Percentiles rank a stretch among this genome's conserved stretches.
These are phyloP conservation scores for Hypholoma fasciculare DNA, from an alignment of 768 basidiomycete genomes.

Conservation along the genomic window DNA sequence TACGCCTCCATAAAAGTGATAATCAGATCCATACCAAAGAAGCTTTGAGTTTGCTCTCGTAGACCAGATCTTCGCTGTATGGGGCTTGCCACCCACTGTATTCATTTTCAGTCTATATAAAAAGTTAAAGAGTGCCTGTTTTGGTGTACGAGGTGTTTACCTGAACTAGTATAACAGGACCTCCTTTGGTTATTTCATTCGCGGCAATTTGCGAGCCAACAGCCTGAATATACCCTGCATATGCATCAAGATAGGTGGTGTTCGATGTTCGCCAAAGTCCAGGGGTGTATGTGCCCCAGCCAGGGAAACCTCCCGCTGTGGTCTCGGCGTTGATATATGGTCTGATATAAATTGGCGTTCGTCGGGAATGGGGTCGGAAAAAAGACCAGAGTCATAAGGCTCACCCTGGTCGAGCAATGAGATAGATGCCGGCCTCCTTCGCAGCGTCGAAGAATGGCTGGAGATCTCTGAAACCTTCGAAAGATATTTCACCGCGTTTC, in stretches of 20 bases:
- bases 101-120: slow-evolving; percentile 51
- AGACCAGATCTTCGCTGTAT: slow-evolving; percentile 39
- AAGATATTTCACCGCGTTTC: slow-evolving; percentile 50
- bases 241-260: slow-evolving; percentile 44
- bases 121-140: neutral
- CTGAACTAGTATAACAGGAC: slow-evolving; percentile 50
- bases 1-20: neutral
- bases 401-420: slow-evolving; percentile 53
- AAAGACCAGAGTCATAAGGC: neutral
- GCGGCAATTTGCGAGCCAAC: slow-evolving; percentile 44
- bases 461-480: slow-evolving; percentile 53
- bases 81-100: slow-evolving; percentile 43
- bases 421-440: slow-evolving; percentile 52
- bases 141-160: slow-evolving; percentile 10
- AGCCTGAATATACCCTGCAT: slow-evolving; percentile 48
- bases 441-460: slow-evolving; percentile 58
- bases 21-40: slow-evolving; percentile 25
- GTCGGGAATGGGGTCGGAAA: neutral
- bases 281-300: slow-evolving; percentile 53
- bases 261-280: slow-evolving; percentile 47
- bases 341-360: slow-evolving; percentile 16
- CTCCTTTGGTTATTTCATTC: slow-evolving; percentile 61
- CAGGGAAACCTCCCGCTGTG: slow-evolving; percentile 55
- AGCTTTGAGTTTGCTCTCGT: slow-evolving; percentile 34
- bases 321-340: slow-evolving; percentile 51